These are phyloP conservation scores for Aspergillus wentii DNA, from an alignment of 495 filamentous ascomycete species.

Conservation along the genomic window DNA sequence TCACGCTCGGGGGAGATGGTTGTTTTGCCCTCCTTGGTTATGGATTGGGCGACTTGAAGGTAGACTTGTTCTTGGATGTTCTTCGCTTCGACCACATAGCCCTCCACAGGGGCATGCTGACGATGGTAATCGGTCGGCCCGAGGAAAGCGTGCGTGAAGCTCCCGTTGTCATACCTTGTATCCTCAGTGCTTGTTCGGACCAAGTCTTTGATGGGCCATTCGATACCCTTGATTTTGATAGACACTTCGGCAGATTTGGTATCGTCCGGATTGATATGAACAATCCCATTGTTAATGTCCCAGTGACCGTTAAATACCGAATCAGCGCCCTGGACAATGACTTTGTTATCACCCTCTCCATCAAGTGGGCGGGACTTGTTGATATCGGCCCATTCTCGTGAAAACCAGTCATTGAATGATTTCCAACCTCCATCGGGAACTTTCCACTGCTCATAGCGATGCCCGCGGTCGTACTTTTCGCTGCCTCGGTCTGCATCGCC, in stretches of 20 bases:
- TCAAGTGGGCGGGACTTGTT: not conserved
- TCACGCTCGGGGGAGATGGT: not conserved
- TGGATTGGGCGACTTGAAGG: conserved; percentile 14
- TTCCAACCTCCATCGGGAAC: conserved; percentile 3
- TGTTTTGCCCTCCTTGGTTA: not conserved
- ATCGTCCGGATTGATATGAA: not conserved
- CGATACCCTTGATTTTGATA: conserved; percentile 20
- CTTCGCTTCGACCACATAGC: conserved; percentile 20
- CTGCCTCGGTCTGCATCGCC: not conserved
- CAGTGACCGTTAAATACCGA: conserved; percentile 1
- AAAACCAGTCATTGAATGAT: conserved; percentile 7
- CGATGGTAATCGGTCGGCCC: conserved; percentile 25
- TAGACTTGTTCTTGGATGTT: conserved; percentile 21
- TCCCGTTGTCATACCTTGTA: conserved; percentile 7
- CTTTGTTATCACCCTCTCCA: not conserved
- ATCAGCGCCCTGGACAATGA: conserved; percentile 1
- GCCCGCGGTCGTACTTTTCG: not conserved
- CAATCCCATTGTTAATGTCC: not conserved
- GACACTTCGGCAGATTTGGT: not conserved
- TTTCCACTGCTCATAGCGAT: not conserved
- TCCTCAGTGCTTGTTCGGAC: conserved; percentile 2
- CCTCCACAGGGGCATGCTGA: conserved; percentile 20
- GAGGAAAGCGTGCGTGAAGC: conserved; percentile 26
- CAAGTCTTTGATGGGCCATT: conserved; percentile 21
- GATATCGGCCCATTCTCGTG: conserved; percentile 3